phyloP scores from a whole-genome alignment of 768 basidiomycete species.

The Chlorophyllum brunneum region DNA sequence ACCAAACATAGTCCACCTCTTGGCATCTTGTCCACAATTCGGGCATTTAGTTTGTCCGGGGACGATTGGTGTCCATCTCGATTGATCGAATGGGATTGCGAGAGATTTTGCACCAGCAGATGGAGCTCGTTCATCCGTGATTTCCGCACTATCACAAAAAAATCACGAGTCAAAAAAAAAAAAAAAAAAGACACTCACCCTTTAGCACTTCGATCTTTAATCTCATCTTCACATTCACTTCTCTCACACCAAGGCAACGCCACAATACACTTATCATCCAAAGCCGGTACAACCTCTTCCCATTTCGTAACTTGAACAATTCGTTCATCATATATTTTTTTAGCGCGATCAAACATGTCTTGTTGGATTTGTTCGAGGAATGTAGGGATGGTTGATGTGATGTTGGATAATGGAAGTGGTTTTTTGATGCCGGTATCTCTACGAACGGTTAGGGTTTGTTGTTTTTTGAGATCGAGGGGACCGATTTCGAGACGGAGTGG shows the following conservation, averaged over 20 bases:
- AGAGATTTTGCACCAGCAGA: constrained; percentile 97
- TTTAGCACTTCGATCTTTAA: constrained; percentile 89
- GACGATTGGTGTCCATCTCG: constrained; percentile 73
- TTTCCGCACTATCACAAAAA: constrained; percentile 52
- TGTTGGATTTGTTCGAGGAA: constrained; percentile 84
- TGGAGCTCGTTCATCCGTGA: constrained; percentile 91
- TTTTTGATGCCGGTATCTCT: constrained; percentile 55
- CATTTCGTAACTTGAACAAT: constrained; percentile 76
- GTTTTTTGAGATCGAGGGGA: constrained; percentile 82
- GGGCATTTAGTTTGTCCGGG: constrained; percentile 87
- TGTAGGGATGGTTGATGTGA: constrained; percentile 45
- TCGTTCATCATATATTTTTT: constrained; percentile 64
- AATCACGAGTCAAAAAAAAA: constrained; percentile 8
- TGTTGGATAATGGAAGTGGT: constrained; percentile 39
- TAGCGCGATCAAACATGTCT: constrained; percentile 84
- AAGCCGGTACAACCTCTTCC: constrained; percentile 89
- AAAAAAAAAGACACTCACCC: constrained; percentile 48
- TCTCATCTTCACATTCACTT: constrained; percentile 93
- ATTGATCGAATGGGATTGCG: constrained; percentile 94
- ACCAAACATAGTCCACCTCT: constrained; percentile 97
- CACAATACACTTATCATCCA: constrained; percentile 84
- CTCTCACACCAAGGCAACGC: constrained; percentile 96
- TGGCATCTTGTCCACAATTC: constrained; percentile 83
- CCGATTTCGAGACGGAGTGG: constrained; percentile 97
- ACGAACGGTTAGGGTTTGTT: constrained; percentile 80